phyloP scores from a whole-genome alignment of 768 basidiomycete genomes.

The Kwoniella sp. region DNA sequence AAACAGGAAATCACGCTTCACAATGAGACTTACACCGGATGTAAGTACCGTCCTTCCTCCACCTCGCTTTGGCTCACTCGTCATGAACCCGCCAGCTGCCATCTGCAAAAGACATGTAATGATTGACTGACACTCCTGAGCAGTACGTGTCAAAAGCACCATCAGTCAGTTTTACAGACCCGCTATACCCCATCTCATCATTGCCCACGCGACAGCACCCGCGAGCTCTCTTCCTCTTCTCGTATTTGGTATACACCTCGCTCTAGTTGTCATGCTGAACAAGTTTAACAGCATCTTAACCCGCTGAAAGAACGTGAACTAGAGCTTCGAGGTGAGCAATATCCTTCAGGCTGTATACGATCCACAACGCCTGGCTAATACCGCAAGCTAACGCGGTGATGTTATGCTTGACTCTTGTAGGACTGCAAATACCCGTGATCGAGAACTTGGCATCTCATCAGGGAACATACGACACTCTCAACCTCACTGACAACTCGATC shows the following conservation, averaged over 20 bases:
- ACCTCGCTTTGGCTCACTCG: not conserved
- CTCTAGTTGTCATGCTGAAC: constrained; percentile 22
- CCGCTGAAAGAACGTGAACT: constrained; percentile 55
- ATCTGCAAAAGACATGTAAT: not conserved
- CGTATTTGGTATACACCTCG: too few relatives aligned
- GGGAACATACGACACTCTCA: constrained; percentile 55
- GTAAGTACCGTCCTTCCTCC: constrained; percentile 30
- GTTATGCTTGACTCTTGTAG: constrained; percentile 25
- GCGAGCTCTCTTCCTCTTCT: not conserved
- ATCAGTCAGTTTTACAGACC: constrained; percentile 37
- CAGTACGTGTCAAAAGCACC: constrained; percentile 48
- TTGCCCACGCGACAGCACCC: too few relatives aligned
- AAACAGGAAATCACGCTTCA: constrained; percentile 6
- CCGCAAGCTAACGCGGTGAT: not conserved
- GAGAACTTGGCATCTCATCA: constrained; percentile 56
- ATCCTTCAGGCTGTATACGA: not conserved
- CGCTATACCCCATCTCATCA: not conserved
- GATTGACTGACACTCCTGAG: constrained; percentile 4
- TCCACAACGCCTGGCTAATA: not conserved
- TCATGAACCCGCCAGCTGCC: too few relatives aligned
- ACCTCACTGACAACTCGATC: constrained; percentile 55
- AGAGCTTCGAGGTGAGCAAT: constrained; percentile 53
- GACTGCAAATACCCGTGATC: constrained; percentile 54
- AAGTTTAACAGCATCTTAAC: constrained; percentile 49
- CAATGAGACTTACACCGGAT: constrained; percentile 56